Evolutionary conservation across 257 asterid species (phyloP).

Genomic region (Rauvolfia tetraphylla): DNA sequence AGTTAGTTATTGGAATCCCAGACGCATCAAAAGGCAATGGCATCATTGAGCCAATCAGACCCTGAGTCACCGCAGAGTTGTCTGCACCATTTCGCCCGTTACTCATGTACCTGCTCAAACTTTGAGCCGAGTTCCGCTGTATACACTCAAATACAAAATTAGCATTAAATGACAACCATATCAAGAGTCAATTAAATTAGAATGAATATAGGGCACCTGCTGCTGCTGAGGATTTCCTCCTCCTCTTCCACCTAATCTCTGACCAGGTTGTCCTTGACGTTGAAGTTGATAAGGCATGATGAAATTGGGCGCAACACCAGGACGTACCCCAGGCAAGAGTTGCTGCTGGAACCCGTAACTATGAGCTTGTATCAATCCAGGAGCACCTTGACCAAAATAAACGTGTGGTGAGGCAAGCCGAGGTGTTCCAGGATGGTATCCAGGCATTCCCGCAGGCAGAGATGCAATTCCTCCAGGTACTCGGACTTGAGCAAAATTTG

Average conservation of each 20-base stretch:
- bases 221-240: constrained; percentile 48
- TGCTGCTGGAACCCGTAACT: constrained; percentile 65
- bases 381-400: constrained; percentile 62
- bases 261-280: constrained; percentile 49
- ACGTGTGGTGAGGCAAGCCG: constrained; percentile 52
- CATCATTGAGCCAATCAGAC: constrained; percentile 41
- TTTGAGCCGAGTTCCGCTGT: constrained; percentile 49
- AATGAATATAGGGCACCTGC: constrained; percentile 33
- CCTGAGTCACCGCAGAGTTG: constrained; percentile 36
- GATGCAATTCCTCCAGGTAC: constrained; percentile 50
- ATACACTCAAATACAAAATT: constrained; percentile 12
- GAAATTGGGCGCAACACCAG: constrained; percentile 52
- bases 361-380: constrained; percentile 51
- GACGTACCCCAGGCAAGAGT: constrained; percentile 55
- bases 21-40: constrained; percentile 38
- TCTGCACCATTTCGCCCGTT: constrained; percentile 41
- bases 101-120: constrained; percentile 34
- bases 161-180: not conserved
- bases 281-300: constrained; percentile 61
- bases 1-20: constrained; percentile 29
- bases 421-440: constrained; percentile 47
- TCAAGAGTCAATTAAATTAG: no score
- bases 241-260: constrained; percentile 45
- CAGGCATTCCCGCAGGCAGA: constrained; percentile 39
- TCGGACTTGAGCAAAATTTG: constrained; percentile 53